phyloP scores from a whole-genome alignment of 768 basidiomycete genomes.

The Flagelloscypha sp. region DNA sequence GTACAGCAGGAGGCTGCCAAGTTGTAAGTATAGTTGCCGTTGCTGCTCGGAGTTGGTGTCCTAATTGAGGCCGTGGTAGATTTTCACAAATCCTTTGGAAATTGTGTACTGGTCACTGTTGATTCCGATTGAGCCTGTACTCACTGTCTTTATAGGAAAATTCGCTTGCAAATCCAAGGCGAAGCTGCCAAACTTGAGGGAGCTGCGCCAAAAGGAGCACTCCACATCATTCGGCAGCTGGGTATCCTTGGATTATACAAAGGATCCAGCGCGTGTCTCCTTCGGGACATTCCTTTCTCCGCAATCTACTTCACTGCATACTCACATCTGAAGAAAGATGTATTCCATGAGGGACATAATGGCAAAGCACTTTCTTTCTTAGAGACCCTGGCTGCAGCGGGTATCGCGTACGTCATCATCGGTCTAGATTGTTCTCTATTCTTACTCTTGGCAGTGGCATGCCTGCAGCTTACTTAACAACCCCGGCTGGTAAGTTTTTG shows the following conservation, averaged over 20 bases:
- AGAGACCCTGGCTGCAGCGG: conserved; percentile 80
- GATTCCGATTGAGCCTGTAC: conserved; percentile 1
- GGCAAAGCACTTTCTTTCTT: conserved; percentile 88
- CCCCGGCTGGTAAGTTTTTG: conserved; percentile 63
- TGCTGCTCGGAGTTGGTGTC: conserved; percentile 2
- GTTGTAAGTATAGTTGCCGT: conserved; percentile 55
- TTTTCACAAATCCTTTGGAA: conserved; percentile 96
- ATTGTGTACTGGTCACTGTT: conserved; percentile 60
- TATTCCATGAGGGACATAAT: conserved; percentile 94
- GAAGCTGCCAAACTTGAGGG: conserved; percentile 87
- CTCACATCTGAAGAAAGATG: conserved; percentile 82
- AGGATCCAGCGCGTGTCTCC: conserved; percentile 86
- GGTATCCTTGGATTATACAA: conserved; percentile 90
- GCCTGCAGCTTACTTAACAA: conserved; percentile 93
- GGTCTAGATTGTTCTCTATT: conserved; percentile 10
- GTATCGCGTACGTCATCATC: conserved; percentile 55
- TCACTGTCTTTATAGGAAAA: conserved; percentile 51
- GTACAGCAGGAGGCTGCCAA: conserved; percentile 92
- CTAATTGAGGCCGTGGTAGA: conserved; percentile 33
- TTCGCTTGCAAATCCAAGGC: conserved; percentile 91
- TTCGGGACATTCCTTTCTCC: conserved; percentile 96
- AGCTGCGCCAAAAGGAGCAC: conserved; percentile 71
- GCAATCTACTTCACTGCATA: conserved; percentile 89
- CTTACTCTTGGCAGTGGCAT: conserved; percentile 60
- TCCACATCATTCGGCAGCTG: conserved; percentile 88